These are phyloP conservation scores for Leptographium flavum DNA, from an alignment of 2,329 filamentous ascomycete genomes.

Conservation along the genomic window DNA sequence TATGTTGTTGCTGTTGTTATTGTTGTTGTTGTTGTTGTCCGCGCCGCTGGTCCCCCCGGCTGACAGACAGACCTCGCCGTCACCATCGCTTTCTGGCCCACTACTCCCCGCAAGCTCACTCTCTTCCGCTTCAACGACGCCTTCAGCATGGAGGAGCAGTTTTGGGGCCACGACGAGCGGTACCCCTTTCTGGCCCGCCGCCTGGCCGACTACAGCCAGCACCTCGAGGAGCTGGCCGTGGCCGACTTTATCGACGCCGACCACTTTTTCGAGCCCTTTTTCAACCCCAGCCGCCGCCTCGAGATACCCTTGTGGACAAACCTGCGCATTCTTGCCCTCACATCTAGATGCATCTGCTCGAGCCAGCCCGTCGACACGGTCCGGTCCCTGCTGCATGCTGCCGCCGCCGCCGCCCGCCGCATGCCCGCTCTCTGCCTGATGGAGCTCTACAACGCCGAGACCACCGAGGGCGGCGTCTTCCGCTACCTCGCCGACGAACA, in stretches of 20 bases:
- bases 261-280: slow-evolving; percentile 14
- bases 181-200: slow-evolving; percentile 3
- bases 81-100: slow-evolving; percentile 12
- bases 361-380: slow-evolving; percentile 10
- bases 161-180: slow-evolving; percentile 4
- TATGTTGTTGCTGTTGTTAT: slow-evolving; percentile 1
- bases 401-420: slow-evolving; percentile 12
- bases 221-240: slow-evolving; percentile 6
- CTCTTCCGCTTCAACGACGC: slow-evolving; percentile 12
- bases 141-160: slow-evolving; percentile 1
- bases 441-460: slow-evolving; percentile 16
- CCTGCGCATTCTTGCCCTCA: slow-evolving; percentile 14
- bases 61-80: slow-evolving; percentile 9
- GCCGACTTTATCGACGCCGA: slow-evolving; percentile 8
- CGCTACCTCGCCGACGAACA: slow-evolving; percentile 11
- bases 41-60: not conserved
- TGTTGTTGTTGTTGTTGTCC: not conserved
- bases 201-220: slow-evolving; percentile 1
- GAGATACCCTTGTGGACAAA: slow-evolving; percentile 11
- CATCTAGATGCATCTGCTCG: slow-evolving; percentile 12
- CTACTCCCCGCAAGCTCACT: slow-evolving; percentile 10
- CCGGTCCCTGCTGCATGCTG: slow-evolving; percentile 12
- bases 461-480: slow-evolving; percentile 14
- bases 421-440: slow-evolving; percentile 15
- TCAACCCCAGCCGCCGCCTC: slow-evolving; percentile 3